A percentile compares a stretch with the other conserved stretches of the same genome.
Conservation (phyloP, 345 rosid species). For the Syzygium aqueum region DNA sequence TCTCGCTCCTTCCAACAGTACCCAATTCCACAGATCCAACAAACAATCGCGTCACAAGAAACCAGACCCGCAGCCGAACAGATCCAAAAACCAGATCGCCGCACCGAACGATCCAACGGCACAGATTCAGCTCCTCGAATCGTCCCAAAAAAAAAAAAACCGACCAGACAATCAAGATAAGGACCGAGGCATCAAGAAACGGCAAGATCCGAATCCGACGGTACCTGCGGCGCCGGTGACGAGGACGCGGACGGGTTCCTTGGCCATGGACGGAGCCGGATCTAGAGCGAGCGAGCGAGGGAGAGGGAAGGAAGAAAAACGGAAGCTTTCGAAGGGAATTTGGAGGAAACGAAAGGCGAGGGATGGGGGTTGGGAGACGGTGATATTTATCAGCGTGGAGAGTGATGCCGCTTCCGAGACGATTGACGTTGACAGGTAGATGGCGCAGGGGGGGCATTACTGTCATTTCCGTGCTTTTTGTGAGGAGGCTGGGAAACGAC, state of each 20-base stretch:
- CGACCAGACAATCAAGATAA: neutral
- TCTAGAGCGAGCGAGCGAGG: neutral
- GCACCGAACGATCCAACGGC: neutral
- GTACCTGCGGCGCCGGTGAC: conserved; percentile 99
- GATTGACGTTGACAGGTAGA: neutral
- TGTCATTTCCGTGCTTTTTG: neutral
- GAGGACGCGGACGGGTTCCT: conserved; percentile 91
- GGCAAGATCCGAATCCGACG: neutral
- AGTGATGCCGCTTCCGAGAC: neutral
- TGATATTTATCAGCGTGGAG: neutral
- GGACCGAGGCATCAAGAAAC: neutral
- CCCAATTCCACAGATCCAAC: neutral
- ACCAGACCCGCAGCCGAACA: neutral
- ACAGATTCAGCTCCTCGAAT: neutral
- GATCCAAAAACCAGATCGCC: neutral
- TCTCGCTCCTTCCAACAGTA: no score
- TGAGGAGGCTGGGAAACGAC: neutral
- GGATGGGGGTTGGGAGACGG: neutral
- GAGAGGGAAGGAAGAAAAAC: neutral
- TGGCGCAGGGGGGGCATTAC: neutral
- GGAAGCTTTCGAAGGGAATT: neutral
- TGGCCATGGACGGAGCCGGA: conserved; percentile 44
- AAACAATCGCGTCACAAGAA: neutral
- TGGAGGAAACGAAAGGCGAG: neutral
- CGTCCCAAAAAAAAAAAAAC: neutral